These are phyloP conservation scores for Aspergillus sclerotiicarbonarius DNA, from an alignment of 495 filamentous ascomycete species.

Conservation along the genomic window DNA sequence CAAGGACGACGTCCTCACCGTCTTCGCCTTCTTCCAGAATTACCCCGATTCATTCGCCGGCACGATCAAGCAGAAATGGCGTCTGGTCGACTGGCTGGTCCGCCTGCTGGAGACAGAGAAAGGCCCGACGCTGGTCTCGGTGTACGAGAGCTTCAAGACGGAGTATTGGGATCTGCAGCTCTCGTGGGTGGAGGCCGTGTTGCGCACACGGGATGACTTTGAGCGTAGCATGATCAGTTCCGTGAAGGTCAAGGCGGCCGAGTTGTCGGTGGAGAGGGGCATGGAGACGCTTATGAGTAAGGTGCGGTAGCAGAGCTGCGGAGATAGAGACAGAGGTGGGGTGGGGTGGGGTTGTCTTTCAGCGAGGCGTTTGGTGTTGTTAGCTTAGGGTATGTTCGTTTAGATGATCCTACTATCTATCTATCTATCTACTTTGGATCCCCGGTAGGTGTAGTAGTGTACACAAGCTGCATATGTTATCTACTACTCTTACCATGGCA, in stretches of 20 bases:
- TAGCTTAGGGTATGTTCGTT: neutral
- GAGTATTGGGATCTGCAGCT: conserved; percentile 94
- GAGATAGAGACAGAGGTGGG: neutral
- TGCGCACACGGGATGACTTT: conserved; percentile 87
- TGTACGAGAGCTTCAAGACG: conserved; percentile 79
- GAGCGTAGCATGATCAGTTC: conserved; percentile 83
- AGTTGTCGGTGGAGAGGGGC: conserved; percentile 74
- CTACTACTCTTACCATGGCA: too few relatives aligned
- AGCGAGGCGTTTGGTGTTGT: conserved; percentile 24
- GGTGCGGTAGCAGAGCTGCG: conserved; percentile 56
- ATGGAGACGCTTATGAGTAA: conserved; percentile 88
- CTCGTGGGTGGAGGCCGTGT: conserved; percentile 92
- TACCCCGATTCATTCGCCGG: conserved; percentile 64
- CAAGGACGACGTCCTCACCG: conserved; percentile 81
- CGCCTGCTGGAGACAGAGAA: conserved; percentile 75
- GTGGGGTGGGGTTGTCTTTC: conserved; percentile 1
- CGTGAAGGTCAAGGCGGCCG: conserved; percentile 82
- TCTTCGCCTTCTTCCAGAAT: conserved; percentile 67
- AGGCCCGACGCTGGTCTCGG: conserved; percentile 59
- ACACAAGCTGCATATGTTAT: neutral
- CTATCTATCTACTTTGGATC: too few relatives aligned
- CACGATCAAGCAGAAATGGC: conserved; percentile 85
- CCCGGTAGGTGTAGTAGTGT: too few relatives aligned
- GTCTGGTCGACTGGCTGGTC: conserved; percentile 78
- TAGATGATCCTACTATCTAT: too few relatives aligned